Evolutionary conservation across 2,329 filamentous ascomycete genomes (phyloP).

Genomic region (Myrmaecium sp.): DNA sequence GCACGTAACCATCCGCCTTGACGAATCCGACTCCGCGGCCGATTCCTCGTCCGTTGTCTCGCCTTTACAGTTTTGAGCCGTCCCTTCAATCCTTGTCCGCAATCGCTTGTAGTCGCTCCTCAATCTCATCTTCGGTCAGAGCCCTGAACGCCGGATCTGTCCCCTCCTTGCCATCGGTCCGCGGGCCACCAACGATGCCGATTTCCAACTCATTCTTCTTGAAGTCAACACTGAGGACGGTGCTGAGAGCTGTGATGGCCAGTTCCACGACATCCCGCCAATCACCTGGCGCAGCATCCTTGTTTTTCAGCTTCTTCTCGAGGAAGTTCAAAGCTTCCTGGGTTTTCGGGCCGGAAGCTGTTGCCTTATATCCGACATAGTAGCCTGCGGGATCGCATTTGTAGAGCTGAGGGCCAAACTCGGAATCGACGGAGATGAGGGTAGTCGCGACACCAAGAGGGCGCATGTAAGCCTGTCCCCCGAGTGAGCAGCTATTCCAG

Average conservation of each 20-base stretch:
- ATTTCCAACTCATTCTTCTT: slow-evolving; percentile 99
- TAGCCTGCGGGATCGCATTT: slow-evolving; percentile 98
- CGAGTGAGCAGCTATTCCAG: slow-evolving; percentile 12
- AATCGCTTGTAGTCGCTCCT: slow-evolving; percentile 93
- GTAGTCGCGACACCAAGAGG: slow-evolving; percentile 92
- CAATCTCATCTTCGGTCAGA: slow-evolving; percentile 93
- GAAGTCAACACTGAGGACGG: slow-evolving; percentile 95
- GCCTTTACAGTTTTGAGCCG: too few species aligned
- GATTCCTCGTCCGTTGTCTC: too few species aligned
- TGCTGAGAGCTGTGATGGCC: slow-evolving; percentile 87
- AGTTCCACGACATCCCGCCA: slow-evolving; percentile 98
- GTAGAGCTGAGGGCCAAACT: slow-evolving; percentile 87
- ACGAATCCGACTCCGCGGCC: too few species aligned
- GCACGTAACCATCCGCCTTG: too few species aligned
- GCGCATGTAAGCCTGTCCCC: slow-evolving; percentile 75
- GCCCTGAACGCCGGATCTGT: slow-evolving; percentile 66
- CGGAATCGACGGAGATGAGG: slow-evolving; percentile 81
- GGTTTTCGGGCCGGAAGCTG: slow-evolving; percentile 91
- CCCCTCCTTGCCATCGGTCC: slow-evolving; percentile 66
- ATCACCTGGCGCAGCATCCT: slow-evolving; percentile 75
- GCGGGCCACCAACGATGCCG: slow-evolving; percentile 84
- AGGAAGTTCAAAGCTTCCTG: slow-evolving; percentile 97
- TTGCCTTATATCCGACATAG: slow-evolving; percentile 97
- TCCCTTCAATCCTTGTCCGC: slow-evolving; percentile 89
- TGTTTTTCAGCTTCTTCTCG: slow-evolving; percentile 99